A percentile compares a stretch with the other conserved stretches of the same genome.
phyloP scores from a whole-genome alignment of 139 green algal species.

The Ostreobium quekettii region DNA sequence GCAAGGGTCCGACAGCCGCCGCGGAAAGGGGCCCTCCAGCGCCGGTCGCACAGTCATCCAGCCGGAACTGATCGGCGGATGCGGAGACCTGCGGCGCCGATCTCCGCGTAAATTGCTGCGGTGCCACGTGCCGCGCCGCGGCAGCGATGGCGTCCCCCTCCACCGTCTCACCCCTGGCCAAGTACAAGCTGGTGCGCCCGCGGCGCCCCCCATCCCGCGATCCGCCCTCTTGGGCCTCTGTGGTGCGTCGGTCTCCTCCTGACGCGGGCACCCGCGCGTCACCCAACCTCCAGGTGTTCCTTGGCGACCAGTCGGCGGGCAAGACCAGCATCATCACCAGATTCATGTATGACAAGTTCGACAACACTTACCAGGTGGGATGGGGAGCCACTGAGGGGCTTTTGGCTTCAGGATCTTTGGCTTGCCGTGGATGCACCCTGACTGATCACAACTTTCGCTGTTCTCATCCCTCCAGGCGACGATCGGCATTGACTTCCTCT shows the following conservation, averaged over 20 bases:
- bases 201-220: background rate
- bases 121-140: too few species aligned
- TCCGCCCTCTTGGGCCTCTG: background rate
- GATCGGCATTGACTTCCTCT: conserved; percentile 99
- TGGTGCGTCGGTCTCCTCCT: background rate
- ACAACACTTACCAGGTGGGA: conserved; percentile 93
- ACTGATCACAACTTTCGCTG: background rate
- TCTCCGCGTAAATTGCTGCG: too few species aligned
- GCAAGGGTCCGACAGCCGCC: too few species aligned
- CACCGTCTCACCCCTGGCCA: conserved; percentile 73
- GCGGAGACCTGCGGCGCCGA: too few species aligned
- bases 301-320: conserved; percentile 83
- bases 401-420: background rate
- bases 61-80: too few species aligned
- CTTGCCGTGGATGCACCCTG: background rate
- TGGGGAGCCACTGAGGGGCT: background rate
- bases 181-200: conserved; percentile 90
- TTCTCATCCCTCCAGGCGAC: conserved; percentile 67
- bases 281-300: conserved; percentile 59
- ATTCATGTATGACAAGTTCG: conserved; percentile 99
- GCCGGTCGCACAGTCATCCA: too few species aligned
- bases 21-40: too few species aligned
- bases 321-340: conserved; percentile 98
- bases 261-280: background rate
- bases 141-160: conserved; percentile 16